Conservation (phyloP, 352 stramenopile species). For the Phytophthora melonis region DNA sequence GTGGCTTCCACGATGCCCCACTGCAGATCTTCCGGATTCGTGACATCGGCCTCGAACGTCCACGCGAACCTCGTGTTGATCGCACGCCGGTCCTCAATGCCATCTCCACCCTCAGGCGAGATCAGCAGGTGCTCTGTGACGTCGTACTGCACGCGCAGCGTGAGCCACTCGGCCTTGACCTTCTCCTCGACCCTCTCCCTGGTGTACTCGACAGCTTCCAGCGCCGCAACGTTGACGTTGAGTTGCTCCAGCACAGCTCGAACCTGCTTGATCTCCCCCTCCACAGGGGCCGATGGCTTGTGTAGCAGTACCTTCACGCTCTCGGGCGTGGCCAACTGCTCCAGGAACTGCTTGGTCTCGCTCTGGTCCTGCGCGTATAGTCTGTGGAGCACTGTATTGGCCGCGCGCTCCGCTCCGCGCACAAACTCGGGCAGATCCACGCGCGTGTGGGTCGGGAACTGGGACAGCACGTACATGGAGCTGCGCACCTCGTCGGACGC, state of each 20-base stretch:
- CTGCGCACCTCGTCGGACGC: conserved; percentile 46
- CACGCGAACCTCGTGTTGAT: conserved; percentile 63
- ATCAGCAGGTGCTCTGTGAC: conserved; percentile 58
- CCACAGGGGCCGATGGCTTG: conserved; percentile 39
- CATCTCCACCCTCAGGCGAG: conserved; percentile 13
- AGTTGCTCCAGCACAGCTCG: conserved; percentile 52
- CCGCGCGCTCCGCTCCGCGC: conserved; percentile 43
- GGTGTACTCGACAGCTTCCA: conserved; percentile 61
- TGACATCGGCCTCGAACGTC: conserved; percentile 71
- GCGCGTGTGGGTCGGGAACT: conserved; percentile 39
- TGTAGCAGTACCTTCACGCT: conserved; percentile 33
- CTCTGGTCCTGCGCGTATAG: conserved; percentile 43
- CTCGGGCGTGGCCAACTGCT: conserved; percentile 36
- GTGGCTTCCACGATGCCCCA: conserved; percentile 54
- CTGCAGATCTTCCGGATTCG: conserved; percentile 38
- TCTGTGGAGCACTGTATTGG: conserved; percentile 52
- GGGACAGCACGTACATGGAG: conserved; percentile 64
- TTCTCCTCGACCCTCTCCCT: conserved; percentile 30
- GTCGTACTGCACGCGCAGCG: conserved; percentile 55
- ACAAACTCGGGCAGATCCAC: conserved; percentile 60
- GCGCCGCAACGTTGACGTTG: conserved; percentile 44
- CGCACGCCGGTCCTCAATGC: conserved; percentile 54
- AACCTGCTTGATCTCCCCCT: conserved; percentile 12
- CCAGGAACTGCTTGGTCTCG: conserved; percentile 38
- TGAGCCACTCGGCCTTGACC: conserved; percentile 52